Conservation (phyloP, 2,329 filamentous ascomycete species). For the Acrocalymma vagum region DNA sequence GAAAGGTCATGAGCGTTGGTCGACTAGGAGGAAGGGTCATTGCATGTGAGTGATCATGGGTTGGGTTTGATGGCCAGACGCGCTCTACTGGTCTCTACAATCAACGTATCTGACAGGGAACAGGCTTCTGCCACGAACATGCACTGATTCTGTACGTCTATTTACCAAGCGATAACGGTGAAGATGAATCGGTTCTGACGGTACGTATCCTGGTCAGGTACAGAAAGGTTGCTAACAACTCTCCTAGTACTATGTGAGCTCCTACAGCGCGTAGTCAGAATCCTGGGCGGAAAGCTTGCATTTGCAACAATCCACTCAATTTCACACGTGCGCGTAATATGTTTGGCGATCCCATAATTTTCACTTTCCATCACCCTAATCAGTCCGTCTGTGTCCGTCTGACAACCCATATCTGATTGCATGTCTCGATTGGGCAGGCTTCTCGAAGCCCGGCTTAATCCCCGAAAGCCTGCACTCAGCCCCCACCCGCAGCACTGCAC, state of each 20-base stretch:
- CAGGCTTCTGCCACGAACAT: slow-evolving; percentile 77
- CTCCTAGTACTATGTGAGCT: slow-evolving; percentile 65
- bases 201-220: slow-evolving; percentile 54
- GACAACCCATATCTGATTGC: too few relatives aligned
- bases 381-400: too few relatives aligned
- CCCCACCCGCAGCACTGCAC: too few relatives aligned
- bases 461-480: too few relatives aligned
- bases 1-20: slow-evolving; percentile 90
- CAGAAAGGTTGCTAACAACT: neutral
- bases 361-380: too few relatives aligned
- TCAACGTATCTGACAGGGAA: slow-evolving; percentile 20
- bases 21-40: slow-evolving; percentile 89
- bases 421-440: too few relatives aligned
- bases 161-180: slow-evolving; percentile 73
- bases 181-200: slow-evolving; percentile 78
- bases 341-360: too few relatives aligned
- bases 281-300: too few relatives aligned
- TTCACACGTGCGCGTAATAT: too few relatives aligned
- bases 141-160: slow-evolving; percentile 87
- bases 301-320: too few relatives aligned
- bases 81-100: neutral
- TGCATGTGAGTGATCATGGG: slow-evolving; percentile 73
- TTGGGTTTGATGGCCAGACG: too few relatives aligned
- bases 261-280: slow-evolving; percentile 59
- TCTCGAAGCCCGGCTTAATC: too few relatives aligned